Conservation (phyloP, 441 rosid genomes). For the Eruca vesicaria region DNA sequence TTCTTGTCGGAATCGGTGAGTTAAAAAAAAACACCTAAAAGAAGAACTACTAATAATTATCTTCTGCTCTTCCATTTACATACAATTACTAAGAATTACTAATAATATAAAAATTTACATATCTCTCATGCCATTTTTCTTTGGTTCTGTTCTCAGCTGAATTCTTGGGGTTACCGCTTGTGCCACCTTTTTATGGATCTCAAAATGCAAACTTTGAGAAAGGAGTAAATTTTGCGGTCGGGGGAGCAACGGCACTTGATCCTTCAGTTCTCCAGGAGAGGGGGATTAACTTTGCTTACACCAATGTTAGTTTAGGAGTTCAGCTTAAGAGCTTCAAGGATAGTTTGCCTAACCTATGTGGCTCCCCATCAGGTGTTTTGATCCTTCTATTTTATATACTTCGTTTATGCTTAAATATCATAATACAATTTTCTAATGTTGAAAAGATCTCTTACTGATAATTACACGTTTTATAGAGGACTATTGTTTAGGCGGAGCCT, state of each 20-base stretch:
- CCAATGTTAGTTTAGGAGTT: slow-evolving; percentile 39
- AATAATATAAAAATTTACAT: no score
- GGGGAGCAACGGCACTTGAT: slow-evolving; percentile 51
- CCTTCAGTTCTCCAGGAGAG: slow-evolving; percentile 31
- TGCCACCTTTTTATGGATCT: slow-evolving; percentile 41
- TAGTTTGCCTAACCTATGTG: slow-evolving; percentile 37
- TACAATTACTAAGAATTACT: no score
- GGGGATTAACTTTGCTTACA: slow-evolving; percentile 26
- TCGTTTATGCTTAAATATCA: neutral
- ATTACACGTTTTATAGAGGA: no score
- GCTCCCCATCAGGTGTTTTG: slow-evolving; percentile 35
- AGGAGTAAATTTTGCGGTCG: slow-evolving; percentile 59
- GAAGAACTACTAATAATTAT: neutral
- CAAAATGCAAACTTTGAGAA: slow-evolving; percentile 5
- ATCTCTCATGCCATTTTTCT: neutral
- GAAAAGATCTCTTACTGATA: neutral
- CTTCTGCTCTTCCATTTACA: neutral
- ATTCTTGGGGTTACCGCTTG: slow-evolving; percentile 40
- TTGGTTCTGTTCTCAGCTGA: slow-evolving; percentile 38
- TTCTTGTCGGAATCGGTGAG: neutral
- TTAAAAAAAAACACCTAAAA: no score
- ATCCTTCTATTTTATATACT: neutral
- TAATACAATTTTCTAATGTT: neutral
- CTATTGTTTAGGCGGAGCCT: no score
- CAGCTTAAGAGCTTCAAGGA: slow-evolving; percentile 44